A percentile compares a stretch with the other conserved stretches of the same genome.
Conservation (phyloP, 306 rosid species). For the Dalbergia cochinchinensis region DNA sequence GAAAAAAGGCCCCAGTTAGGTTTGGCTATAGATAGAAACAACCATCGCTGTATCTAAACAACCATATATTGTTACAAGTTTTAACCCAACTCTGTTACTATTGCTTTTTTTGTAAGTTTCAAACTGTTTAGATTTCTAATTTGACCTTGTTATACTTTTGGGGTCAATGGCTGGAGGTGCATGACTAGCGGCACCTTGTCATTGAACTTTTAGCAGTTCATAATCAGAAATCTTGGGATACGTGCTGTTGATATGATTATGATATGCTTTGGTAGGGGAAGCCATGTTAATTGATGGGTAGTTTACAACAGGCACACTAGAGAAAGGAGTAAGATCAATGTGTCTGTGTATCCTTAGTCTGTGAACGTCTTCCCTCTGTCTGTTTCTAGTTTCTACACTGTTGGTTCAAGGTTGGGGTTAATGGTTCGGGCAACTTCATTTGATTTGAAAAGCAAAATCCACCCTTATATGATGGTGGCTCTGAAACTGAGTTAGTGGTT, state of each 20-base stretch:
- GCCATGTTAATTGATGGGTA: conserved; percentile 5
- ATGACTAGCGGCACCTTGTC: background rate
- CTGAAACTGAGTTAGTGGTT: background rate
- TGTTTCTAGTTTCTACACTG: background rate
- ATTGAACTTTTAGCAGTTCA: conserved; percentile 3
- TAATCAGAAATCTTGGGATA: background rate
- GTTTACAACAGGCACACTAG: background rate
- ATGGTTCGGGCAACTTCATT: conserved; percentile 14
- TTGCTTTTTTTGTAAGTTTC: background rate
- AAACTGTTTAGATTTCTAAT: background rate
- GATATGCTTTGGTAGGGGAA: conserved; percentile 1
- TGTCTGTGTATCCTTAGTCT: background rate
- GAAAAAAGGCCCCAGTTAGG: background rate
- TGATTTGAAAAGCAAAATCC: background rate
- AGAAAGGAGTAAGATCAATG: background rate
- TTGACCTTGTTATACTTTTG: conserved; percentile 10
- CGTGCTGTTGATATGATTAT: background rate
- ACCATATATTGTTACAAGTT: background rate
- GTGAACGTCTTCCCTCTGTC: background rate
- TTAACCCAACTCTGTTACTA: background rate
- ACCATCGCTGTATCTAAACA: conserved; percentile 23
- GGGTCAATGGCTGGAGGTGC: conserved; percentile 1
- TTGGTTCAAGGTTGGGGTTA: background rate
- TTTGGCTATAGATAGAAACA: conserved; percentile 22
- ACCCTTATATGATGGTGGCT: background rate